Evolutionary conservation across 192 early-diverging fungal genomes (phyloP), one percentile per base, ranked within the genome.

Genomic region (Rhizoclosmatium sp.): DNA sequence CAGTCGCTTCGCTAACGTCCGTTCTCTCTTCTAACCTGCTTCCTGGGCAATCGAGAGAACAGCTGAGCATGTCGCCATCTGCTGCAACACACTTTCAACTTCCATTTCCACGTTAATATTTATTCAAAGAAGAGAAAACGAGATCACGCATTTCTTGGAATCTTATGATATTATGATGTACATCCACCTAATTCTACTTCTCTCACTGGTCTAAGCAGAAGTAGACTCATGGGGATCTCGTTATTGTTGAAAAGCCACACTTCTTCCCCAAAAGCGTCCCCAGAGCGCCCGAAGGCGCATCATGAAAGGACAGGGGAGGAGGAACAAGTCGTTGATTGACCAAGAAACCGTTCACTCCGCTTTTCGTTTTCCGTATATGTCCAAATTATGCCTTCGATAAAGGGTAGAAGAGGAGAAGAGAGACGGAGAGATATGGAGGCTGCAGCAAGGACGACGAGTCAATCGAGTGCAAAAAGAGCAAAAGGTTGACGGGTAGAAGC

Each of bases 191-290:
- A 62, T 62, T 62, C 60, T 62, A 62, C 7, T 21, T 19, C 21
- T 23, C 60, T 7, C 60, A 62, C 60, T 62, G 60, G 9, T 40
- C 21, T 21, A 19, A 62, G 10, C 7, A 23, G 23, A 19, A 21
- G 7, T 62, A 62, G 60, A 62, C 60, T 62, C 60, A 62, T 19
- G 21, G 60, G 60, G 60, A 62, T 23, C 19, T 19, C 23, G 23
- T 62, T 62, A 21, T 5, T 62, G 7, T 62, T 62, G 60, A 62
- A 62, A 62, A 62, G 60, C 60, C 60, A 62, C 60, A 23, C 7
- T 7, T 62, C 60, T 62, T 62, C 23, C 60, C 60, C 21, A 7
- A 54, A 40, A 40, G 0, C 5, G 60, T 23, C 21, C 7, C 21
- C 60, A 62, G 60, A 19, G 60, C 60, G 60, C 60, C 60, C 7